These are phyloP conservation scores for Fusarium sp. DNA, from an alignment of 2,329 filamentous ascomycete genomes.

Conservation along the genomic window DNA sequence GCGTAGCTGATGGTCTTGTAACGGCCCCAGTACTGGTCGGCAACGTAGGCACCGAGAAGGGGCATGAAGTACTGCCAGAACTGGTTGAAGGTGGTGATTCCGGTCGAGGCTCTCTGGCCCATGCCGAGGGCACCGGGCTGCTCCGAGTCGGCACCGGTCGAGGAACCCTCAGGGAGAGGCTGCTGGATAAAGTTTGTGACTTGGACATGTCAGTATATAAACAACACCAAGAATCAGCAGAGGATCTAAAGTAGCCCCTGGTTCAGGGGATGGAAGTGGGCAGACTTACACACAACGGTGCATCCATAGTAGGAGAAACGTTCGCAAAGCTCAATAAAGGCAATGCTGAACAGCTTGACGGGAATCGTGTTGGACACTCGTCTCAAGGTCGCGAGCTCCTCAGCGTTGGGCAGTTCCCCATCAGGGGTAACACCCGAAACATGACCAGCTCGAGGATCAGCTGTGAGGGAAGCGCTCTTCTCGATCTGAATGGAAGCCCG, in stretches of 20 bases:
- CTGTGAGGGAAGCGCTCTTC: conserved; percentile 44
- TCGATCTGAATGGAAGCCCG: conserved; percentile 44
- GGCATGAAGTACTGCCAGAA: conserved; percentile 73
- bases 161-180: conserved; percentile 65
- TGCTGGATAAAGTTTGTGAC: conserved; percentile 74
- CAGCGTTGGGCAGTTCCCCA: conserved; percentile 37
- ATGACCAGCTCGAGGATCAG: conserved; percentile 13
- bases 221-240: neutral
- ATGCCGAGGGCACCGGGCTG: conserved; percentile 68
- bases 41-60: conserved; percentile 63
- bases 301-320: conserved; percentile 80
- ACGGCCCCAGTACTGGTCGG: conserved; percentile 72
- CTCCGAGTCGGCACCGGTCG: conserved; percentile 61
- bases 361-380: conserved; percentile 70
- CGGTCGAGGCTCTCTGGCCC: conserved; percentile 65
- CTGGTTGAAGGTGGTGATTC: conserved; percentile 61
- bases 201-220: conserved; percentile 35
- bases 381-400: conserved; percentile 63
- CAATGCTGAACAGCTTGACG: conserved; percentile 70
- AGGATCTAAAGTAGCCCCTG: neutral
- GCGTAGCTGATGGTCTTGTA: conserved; percentile 76
- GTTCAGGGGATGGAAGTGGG: neutral
- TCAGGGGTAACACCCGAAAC: conserved; percentile 1
- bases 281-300: conserved; percentile 70
- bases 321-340: conserved; percentile 77